Evolutionary conservation across 805 yeast species (phyloP).

Genomic region (Candida suzukii): DNA sequence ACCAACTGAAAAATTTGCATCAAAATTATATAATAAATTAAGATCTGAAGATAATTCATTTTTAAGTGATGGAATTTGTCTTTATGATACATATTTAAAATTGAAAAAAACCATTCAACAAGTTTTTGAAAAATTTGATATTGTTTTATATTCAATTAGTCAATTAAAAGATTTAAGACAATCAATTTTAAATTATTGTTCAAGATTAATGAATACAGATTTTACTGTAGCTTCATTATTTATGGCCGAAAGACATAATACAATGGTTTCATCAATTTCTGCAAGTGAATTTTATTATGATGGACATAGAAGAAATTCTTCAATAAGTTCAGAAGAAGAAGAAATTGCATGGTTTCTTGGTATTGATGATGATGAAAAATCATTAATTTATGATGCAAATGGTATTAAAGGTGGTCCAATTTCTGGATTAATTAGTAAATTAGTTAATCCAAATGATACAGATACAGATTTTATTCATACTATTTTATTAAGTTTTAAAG

Average conservation of each 20-base stretch:
- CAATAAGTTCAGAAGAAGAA: slow-evolving; percentile 25
- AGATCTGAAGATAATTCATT: slow-evolving; percentile 25
- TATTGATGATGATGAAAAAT: slow-evolving; percentile 48
- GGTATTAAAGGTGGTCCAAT: slow-evolving; percentile 84
- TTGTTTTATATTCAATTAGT: slow-evolving; percentile 35
- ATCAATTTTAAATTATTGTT: slow-evolving; percentile 61
- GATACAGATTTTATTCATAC: slow-evolving; percentile 56
- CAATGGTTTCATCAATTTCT: slow-evolving; percentile 21
- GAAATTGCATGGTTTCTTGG: slow-evolving; percentile 71
- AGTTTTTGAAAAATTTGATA: slow-evolving; percentile 27
- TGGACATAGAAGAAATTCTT: slow-evolving; percentile 23
- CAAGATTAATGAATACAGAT: slow-evolving; percentile 72
- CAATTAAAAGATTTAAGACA: slow-evolving; percentile 68
- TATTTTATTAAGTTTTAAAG: slow-evolving; percentile 66
- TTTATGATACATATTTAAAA: slow-evolving; percentile 21
- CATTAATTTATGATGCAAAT: slow-evolving; percentile 51
- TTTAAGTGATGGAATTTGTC: slow-evolving; percentile 29
- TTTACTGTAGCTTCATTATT: slow-evolving; percentile 50
- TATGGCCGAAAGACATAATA: slow-evolving; percentile 36
- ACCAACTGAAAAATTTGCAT: slow-evolving; percentile 44
- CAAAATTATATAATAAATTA: slow-evolving; percentile 38
- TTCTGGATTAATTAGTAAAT: slow-evolving; percentile 69
- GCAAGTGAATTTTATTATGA: slow-evolving; percentile 27
- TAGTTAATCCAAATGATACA: slow-evolving; percentile 64
- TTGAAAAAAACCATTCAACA: slow-evolving; percentile 32